Base-by-base conservation (phyloP, 73 alveolate genomes). In the Symbiodinium pilosum region DNA sequence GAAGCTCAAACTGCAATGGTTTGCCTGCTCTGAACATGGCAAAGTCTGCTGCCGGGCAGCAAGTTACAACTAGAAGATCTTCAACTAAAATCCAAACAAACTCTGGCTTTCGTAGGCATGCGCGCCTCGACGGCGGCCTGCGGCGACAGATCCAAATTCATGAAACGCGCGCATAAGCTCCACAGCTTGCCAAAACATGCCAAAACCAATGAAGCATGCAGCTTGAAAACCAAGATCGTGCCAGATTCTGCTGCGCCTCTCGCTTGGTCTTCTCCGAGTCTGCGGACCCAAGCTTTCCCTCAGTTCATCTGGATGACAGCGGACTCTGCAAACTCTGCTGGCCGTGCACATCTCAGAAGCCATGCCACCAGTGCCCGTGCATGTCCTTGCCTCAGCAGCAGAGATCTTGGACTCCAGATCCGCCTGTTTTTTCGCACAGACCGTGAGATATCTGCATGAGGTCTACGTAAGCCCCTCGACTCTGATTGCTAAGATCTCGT, bases 241-340 rank as follows among this genome's bases (percentile, higher is more conserved):
- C 73, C 4, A 5, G 34, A 56, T 20, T 56, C 5, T 20, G 32
- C 4, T 32, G 32, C 36, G 87, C 96, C 96, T 89, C 96, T 4
- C 96, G 87, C 28, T 59, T 20, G 41, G 87, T 85, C 96, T 89
- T 89, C 88, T 89, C 96, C 5, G 96, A 8, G 51, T 89, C 96
- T 24, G 81, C 96, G 38, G 75, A 64, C 36, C 75, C 87, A 42
- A 89, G 38, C 87, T 41, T 89, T 87, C 69, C 96, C 87, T 71
- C 59, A 6, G n/a, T n/a, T n/a, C n/a, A n/a, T n/a, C n/a, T n/a
- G n/a, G n/a, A n/a, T n/a, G n/a, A n/a, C n/a, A n/a, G n/a, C n/a
- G n/a, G n/a, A n/a, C n/a, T n/a, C n/a, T n/a, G n/a, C n/a, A n/a
- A n/a, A n/a, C n/a, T n/a, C n/a, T n/a, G n/a, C n/a, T n/a, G n/a